Conservation (phyloP, 768 basidiomycete species). For the Tremella yokohamensis region DNA sequence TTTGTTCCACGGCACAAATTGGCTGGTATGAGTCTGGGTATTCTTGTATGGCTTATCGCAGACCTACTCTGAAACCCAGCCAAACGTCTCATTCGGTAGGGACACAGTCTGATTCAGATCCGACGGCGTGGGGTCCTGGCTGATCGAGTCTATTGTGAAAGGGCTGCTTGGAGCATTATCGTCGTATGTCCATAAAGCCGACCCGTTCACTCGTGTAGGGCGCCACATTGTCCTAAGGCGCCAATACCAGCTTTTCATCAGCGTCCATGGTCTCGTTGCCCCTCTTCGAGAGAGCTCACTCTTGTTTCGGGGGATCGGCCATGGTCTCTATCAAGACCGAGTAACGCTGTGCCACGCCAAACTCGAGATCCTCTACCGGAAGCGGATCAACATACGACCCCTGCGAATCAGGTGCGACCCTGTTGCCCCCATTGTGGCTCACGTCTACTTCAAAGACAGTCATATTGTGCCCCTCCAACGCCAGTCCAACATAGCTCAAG, state of each 20-base stretch:
- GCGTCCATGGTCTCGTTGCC: background rate
- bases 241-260: conserved; percentile 6
- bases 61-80: background rate
- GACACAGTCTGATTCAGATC: conserved; percentile 4
- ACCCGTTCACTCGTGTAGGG: conserved; percentile 11
- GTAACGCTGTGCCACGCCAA: conserved; percentile 11
- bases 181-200: conserved; percentile 5
- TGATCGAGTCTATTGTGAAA: background rate
- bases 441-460: conserved; percentile 18
- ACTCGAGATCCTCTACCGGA: conserved; percentile 8
- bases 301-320: background rate
- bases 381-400: conserved; percentile 14
- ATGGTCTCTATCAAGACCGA: conserved; percentile 12
- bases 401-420: background rate
- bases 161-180: background rate
- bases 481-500: conserved; percentile 7
- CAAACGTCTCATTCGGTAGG: conserved; percentile 10
- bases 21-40: background rate
- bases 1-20: conserved; percentile 6
- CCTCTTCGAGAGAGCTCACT: background rate
- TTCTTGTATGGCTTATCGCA: background rate
- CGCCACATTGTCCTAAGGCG: conserved; percentile 6
- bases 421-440: background rate
- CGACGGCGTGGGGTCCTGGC: background rate
- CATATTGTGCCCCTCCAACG: conserved; percentile 18